Base-by-base conservation (phyloP, 2,329 filamentous ascomycete species). In the Fusarium sp. region DNA sequence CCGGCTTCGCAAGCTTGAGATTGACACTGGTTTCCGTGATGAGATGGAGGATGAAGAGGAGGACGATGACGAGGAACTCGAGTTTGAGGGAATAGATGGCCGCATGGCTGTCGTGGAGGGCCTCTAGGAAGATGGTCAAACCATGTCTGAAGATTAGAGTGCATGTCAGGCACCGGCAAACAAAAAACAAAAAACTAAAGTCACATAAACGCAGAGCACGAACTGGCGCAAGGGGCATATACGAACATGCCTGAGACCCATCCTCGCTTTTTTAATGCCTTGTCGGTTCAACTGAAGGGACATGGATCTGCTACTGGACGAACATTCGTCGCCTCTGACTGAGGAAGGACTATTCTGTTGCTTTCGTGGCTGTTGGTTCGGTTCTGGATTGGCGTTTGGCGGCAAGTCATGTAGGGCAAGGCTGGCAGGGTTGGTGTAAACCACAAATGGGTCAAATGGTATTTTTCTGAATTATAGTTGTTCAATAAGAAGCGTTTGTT, bases 11-110 rank as follows among this genome's bases (percentile, higher is more conserved):
- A 87, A 87, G 78, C 86, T 91, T 73, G 89, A 90, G 67, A 86
- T 98, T 16, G 92, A 97, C 65, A 91, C 90, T 62, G 92, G 92
- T 0, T 97, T 97, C 76, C 89, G 92, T 75, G 91, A 93, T 22
- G 89, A 90, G 59, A 85, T 88, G 44, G 85, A 87, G 47, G 85
- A 87, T 3, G 90, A 91, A 29, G 91, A 93, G 8, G 87, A 89
- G 3, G 88, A 90, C 2, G 86, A 87, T 2, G 85, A 86, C 2
- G 84, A 85, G 16, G 83, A 84, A 29, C 69, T 80, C 27, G 82
- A 82, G 45, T 77, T 80, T 60, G 81, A 81, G 43, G 81, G 78
- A 10, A 79, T 79, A 44, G 80, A 80, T 41, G 77, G 75, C 6
- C 71, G 76, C 24, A 73, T 71, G 51, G 75, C 74, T 29, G 72